These are phyloP conservation scores for Lodderomyces beijingensis DNA, from an alignment of 1,139 yeast species.

Conservation along the genomic window DNA sequence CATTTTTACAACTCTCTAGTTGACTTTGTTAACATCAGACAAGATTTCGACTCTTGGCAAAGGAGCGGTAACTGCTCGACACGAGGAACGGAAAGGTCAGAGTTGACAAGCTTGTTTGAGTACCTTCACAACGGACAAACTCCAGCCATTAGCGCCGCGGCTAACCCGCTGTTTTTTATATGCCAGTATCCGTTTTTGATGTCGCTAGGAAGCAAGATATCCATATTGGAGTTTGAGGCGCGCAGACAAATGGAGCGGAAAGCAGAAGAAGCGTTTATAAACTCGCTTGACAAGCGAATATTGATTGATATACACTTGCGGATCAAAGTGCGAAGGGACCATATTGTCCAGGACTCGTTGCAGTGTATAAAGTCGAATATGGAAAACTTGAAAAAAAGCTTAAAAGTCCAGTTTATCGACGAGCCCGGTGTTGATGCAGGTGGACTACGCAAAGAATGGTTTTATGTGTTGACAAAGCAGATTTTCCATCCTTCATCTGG, in stretches of 20 bases:
- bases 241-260: conserved; percentile 77
- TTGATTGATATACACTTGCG: conserved; percentile 65
- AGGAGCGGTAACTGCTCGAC: conserved; percentile 17
- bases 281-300: conserved; percentile 59
- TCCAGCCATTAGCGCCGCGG: neutral
- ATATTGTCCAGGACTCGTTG: conserved; percentile 72
- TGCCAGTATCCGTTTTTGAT: conserved; percentile 83
- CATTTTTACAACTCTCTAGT: conserved; percentile 76
- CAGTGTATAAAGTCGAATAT: conserved; percentile 56
- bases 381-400: conserved; percentile 64
- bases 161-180: conserved; percentile 44
- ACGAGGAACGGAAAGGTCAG: conserved; percentile 19
- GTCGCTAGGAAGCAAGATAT: conserved; percentile 77
- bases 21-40: conserved; percentile 69
- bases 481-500: conserved; percentile 67
- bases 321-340: conserved; percentile 62
- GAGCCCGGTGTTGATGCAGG: conserved; percentile 97
- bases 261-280: conserved; percentile 86
- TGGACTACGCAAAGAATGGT: conserved; percentile 93
- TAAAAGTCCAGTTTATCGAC: conserved; percentile 72
- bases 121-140: conserved; percentile 39
- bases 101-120: conserved; percentile 38
- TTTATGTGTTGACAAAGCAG: conserved; percentile 62
- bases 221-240: conserved; percentile 79
- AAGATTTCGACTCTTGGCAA: conserved; percentile 87